Conservation (phyloP, 345 rosid species). For the Linum tenue region DNA sequence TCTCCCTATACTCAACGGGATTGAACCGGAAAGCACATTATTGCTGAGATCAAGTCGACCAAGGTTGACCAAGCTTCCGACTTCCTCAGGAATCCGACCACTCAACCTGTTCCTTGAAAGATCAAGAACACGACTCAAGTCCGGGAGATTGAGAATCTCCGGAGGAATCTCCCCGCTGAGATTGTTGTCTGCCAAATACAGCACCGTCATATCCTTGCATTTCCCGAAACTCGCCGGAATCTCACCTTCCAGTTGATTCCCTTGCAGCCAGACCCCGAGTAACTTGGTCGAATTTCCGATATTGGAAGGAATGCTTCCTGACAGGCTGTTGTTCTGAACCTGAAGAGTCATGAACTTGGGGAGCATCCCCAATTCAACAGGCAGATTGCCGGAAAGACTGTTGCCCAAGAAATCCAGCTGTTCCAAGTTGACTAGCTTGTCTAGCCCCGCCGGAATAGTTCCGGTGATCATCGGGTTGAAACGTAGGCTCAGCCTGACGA, state of each 20-base stretch:
- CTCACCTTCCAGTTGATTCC: not conserved
- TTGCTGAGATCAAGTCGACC: constrained; percentile 17
- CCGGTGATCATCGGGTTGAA: not conserved
- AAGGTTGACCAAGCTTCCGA: constrained; percentile 11
- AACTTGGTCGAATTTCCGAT: not conserved
- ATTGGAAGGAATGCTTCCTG: constrained; percentile 3
- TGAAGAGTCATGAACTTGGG: not conserved
- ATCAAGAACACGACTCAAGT: constrained; percentile 5
- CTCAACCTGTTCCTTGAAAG: constrained; percentile 11
- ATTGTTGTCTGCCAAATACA: constrained; percentile 13
- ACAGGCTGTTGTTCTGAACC: constrained; percentile 3
- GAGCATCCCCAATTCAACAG: not conserved
- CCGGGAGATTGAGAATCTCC: constrained; percentile 4
- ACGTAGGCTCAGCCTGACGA: constrained; percentile 7
- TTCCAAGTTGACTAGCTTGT: not conserved
- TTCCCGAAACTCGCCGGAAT: not conserved
- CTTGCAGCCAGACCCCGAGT: not conserved
- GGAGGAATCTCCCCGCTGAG: constrained; percentile 6
- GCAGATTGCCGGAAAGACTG: not conserved
- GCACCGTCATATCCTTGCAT: constrained; percentile 1
- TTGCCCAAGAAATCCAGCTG: not conserved
- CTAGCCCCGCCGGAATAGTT: not conserved
- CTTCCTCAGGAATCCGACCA: constrained; percentile 18
- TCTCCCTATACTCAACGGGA: constrained; percentile 16
- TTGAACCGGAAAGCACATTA: constrained; percentile 17